A percentile compares a stretch with the other conserved stretches of the same genome.
Conservation (phyloP, 495 filamentous ascomycete species). For the Hypomontagnella submonticulosa region DNA sequence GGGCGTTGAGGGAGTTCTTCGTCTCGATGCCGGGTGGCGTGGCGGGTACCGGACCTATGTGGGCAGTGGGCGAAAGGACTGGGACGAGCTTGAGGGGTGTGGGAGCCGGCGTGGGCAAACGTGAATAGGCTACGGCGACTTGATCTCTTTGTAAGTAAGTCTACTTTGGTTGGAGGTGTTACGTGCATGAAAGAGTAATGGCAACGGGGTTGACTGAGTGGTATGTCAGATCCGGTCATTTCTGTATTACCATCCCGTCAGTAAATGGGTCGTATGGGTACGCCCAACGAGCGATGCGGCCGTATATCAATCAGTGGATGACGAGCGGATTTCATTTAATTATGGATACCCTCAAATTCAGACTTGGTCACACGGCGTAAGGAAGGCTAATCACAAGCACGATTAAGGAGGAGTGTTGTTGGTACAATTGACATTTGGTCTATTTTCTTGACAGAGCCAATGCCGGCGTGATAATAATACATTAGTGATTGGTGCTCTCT, state of each 20-base stretch:
- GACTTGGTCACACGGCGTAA: not conserved
- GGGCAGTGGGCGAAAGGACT: not conserved
- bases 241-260: no score
- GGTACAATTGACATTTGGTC: conserved; percentile 34
- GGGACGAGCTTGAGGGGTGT: not conserved
- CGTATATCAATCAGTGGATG: no score
- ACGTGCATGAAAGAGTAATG: no score
- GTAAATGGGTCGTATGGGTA: no score
- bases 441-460: conserved; percentile 25
- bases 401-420: conserved; percentile 8
- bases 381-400: conserved; percentile 8
- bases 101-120: no score
- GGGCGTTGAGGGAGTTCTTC: conserved; percentile 36
- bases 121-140: no score
- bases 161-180: no score
- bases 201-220: no score
- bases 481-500: conserved; percentile 24
- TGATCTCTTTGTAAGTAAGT: no score
- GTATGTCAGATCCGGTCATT: no score
- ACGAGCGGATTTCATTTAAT: no score
- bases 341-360: not conserved
- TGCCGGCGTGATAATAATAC: conserved; percentile 34
- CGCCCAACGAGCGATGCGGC: no score
- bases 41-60: not conserved
- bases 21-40: conserved; percentile 1